These are phyloP conservation scores for Russula abietina DNA, from an alignment of 768 basidiomycete species.

Conservation along the genomic window DNA sequence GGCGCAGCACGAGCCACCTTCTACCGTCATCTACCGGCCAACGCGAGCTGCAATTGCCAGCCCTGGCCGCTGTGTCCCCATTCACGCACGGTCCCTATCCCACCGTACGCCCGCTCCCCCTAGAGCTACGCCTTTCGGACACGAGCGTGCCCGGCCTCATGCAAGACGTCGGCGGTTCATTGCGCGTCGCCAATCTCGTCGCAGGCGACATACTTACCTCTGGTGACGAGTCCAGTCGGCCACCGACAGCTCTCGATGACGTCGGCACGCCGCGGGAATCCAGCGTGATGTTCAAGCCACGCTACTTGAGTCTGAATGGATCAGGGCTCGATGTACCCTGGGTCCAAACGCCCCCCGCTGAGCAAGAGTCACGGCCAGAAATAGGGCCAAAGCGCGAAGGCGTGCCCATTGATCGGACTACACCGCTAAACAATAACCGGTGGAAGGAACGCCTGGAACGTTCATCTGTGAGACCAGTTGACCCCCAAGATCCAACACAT, in stretches of 20 bases:
- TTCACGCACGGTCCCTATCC: constrained; percentile 9
- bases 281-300: constrained; percentile 27
- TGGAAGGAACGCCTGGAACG: constrained; percentile 22
- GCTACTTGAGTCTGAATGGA: constrained; percentile 33
- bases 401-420: background rate
- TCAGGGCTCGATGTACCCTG: constrained; percentile 34
- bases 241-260: constrained; percentile 26
- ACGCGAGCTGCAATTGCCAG: background rate
- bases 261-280: constrained; percentile 25
- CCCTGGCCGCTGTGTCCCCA: background rate
- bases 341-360: constrained; percentile 18
- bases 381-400: background rate
- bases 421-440: background rate
- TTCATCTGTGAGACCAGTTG: background rate
- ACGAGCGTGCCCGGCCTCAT: constrained; percentile 31
- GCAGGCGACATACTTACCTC: constrained; percentile 40
- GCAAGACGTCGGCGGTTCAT: constrained; percentile 35
- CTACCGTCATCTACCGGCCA: background rate
- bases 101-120: constrained; percentile 26
- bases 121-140: constrained; percentile 25
- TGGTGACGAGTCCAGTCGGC: constrained; percentile 30
- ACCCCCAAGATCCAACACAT: background rate
- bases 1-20: constrained; percentile 12
- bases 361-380: background rate
- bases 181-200: constrained; percentile 44